Percentiles rank a stretch among this genome's conserved stretches.
These are phyloP conservation scores for Endogone sp. DNA, from an alignment of 192 early-diverging fungal species.

Conservation along the genomic window DNA sequence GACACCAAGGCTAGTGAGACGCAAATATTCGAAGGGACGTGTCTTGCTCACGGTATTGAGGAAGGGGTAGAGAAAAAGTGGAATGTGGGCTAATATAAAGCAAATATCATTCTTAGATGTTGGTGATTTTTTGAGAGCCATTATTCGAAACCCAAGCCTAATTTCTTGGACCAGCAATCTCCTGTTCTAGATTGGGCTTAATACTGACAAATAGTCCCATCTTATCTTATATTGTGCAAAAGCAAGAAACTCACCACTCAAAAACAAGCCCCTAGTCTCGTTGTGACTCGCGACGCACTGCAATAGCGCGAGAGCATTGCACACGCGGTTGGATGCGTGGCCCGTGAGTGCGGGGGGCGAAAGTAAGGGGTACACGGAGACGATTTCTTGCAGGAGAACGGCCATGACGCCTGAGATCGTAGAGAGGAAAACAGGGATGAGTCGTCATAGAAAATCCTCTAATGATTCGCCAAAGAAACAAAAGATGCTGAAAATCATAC, in stretches of 20 bases:
- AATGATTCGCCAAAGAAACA: too few relatives aligned
- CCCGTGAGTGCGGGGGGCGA: slow-evolving; percentile 83
- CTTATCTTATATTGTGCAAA: too few relatives aligned
- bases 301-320: slow-evolving; percentile 91
- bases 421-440: not conserved
- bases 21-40: slow-evolving; percentile 93
- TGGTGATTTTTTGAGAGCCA: too few relatives aligned
- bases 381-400: slow-evolving; percentile 93
- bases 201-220: too few relatives aligned
- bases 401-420: slow-evolving; percentile 75
- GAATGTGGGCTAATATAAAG: slow-evolving; percentile 82
- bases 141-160: too few relatives aligned
- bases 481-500: slow-evolving; percentile 43
- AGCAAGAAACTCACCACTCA: slow-evolving; percentile 57
- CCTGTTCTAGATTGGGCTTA: too few relatives aligned
- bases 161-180: too few relatives aligned
- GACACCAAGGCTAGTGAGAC: slow-evolving; percentile 90
- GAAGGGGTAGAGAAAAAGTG: slow-evolving; percentile 96
- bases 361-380: slow-evolving; percentile 90
- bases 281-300: slow-evolving; percentile 95
- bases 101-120: too few relatives aligned
- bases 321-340: slow-evolving; percentile 90
- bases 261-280: slow-evolving; percentile 81
- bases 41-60: slow-evolving; percentile 95
- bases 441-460: not conserved